phyloP scores from a whole-genome alignment of 163 green algal species.

The Chlorella variabilis region DNA sequence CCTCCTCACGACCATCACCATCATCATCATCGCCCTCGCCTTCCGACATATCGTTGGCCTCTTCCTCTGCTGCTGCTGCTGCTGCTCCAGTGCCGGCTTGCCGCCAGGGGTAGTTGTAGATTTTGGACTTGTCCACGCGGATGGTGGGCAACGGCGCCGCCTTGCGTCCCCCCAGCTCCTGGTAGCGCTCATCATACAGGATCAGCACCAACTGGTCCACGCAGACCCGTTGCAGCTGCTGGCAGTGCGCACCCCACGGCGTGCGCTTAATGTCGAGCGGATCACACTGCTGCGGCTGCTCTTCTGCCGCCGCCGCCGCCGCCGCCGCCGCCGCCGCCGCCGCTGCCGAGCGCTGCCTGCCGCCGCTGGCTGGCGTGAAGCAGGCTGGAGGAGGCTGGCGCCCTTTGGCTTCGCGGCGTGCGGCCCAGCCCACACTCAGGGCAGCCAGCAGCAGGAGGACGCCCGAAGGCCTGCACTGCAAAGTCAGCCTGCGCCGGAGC shows the following conservation, averaged over 20 bases:
- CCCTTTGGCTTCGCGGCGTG: too few relatives aligned
- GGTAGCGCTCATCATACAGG: background rate
- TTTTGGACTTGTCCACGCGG: background rate
- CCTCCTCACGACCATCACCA: too few relatives aligned
- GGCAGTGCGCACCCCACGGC: background rate
- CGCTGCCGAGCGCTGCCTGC: too few relatives aligned
- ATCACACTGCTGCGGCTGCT: background rate
- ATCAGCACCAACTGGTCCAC: background rate
- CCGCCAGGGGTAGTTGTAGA: slow-evolving; percentile 4
- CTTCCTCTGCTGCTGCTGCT: background rate
- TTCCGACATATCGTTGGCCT: too few relatives aligned
- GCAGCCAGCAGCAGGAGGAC: too few relatives aligned
- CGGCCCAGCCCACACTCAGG: too few relatives aligned
- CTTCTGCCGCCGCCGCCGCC: background rate
- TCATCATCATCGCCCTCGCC: too few relatives aligned
- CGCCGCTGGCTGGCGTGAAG: too few relatives aligned
- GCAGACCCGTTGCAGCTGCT: background rate
- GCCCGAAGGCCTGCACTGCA: too few relatives aligned
- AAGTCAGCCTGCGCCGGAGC: too few relatives aligned
- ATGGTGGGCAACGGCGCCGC: background rate
- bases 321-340: background rate
- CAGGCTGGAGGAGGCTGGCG: too few relatives aligned
- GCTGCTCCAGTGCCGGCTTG: background rate
- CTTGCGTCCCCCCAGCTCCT: background rate
- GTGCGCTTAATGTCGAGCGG: background rate